Conservation (phyloP, 108 stramenopile species). For the Conticribra guillardii region DNA sequence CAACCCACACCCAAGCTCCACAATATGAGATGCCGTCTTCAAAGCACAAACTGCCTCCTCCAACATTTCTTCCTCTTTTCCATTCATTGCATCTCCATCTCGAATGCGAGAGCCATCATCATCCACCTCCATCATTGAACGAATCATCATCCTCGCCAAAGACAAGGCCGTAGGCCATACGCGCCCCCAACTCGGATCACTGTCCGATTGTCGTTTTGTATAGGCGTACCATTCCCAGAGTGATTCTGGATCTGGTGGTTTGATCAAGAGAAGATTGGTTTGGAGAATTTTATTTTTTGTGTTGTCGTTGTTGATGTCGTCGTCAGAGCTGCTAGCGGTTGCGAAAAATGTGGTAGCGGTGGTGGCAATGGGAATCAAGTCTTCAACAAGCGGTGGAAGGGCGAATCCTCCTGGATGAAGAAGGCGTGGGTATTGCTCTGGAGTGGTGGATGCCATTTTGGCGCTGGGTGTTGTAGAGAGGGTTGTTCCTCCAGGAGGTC, state of each 20-base stretch:
- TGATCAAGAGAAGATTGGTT: conserved; percentile 30
- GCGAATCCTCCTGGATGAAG: conserved; percentile 40
- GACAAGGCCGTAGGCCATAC: conserved; percentile 57
- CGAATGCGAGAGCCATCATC: conserved; percentile 21
- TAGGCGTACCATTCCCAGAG: conserved; percentile 59
- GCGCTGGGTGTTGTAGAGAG: not conserved
- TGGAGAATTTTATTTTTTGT: conserved; percentile 3
- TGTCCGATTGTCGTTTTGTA: conserved; percentile 22
- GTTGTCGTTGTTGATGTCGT: not conserved
- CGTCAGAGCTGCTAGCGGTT: not conserved
- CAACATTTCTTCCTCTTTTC: not conserved
- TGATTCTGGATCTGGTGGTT: conserved; percentile 48
- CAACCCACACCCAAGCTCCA: conserved; percentile 49
- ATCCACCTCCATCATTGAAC: no score
- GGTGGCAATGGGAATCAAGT: conserved; percentile 33
- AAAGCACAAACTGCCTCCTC: conserved; percentile 17
- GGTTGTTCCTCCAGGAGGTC: no score
- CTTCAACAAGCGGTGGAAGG: conserved; percentile 47
- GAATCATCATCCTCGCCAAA: conserved; percentile 30
- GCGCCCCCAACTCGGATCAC: conserved; percentile 57
- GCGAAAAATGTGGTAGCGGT: not conserved
- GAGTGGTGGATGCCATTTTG: not conserved
- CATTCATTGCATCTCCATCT: not conserved
- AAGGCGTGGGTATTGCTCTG: conserved; percentile 24
- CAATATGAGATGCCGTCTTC: conserved; percentile 23